Percentiles rank a stretch among this genome's conserved stretches.
Conservation (phyloP, 1,139 yeast genomes). For the Yamadazyma diospyri region DNA sequence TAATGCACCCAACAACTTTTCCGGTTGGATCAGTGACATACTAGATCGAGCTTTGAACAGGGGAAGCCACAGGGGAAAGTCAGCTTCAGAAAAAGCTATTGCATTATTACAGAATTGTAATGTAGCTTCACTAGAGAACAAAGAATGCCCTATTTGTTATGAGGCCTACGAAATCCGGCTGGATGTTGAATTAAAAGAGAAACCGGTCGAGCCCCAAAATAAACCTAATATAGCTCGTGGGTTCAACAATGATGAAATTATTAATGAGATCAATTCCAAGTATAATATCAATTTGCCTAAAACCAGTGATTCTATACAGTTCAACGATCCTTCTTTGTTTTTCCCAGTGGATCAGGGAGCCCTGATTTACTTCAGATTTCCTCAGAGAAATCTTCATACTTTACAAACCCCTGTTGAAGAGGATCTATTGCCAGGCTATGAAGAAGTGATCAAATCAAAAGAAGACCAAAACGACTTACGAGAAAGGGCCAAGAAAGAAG, state of each 20-base stretch:
- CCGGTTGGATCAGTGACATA: constrained; percentile 39
- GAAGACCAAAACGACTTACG: constrained; percentile 12
- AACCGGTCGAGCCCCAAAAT: background rate
- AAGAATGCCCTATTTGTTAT: constrained; percentile 44
- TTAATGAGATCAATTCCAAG: constrained; percentile 4
- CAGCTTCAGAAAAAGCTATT: constrained; percentile 42
- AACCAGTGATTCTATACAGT: constrained; percentile 12
- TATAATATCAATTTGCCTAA: constrained; percentile 4
- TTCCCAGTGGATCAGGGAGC: constrained; percentile 36
- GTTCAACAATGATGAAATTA: constrained; percentile 7
- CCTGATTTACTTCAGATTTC: constrained; percentile 30
- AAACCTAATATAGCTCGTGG: constrained; percentile 1
- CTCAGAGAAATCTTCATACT: constrained; percentile 27
- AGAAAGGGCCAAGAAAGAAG: constrained; percentile 13
- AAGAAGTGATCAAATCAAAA: constrained; percentile 15
- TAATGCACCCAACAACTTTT: constrained; percentile 21
- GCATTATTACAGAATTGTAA: constrained; percentile 30
- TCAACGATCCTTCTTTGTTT: constrained; percentile 38
- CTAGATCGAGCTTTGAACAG: constrained; percentile 33
- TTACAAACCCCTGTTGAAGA: constrained; percentile 22
- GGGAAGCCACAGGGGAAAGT: constrained; percentile 25
- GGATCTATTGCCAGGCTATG: constrained; percentile 32
- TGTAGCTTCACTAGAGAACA: constrained; percentile 16
- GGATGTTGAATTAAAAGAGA: background rate
- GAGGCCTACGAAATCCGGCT: constrained; percentile 24